Evolutionary conservation across 495 filamentous ascomycete genomes (phyloP).

Genomic region (Penicillium pulvis): DNA sequence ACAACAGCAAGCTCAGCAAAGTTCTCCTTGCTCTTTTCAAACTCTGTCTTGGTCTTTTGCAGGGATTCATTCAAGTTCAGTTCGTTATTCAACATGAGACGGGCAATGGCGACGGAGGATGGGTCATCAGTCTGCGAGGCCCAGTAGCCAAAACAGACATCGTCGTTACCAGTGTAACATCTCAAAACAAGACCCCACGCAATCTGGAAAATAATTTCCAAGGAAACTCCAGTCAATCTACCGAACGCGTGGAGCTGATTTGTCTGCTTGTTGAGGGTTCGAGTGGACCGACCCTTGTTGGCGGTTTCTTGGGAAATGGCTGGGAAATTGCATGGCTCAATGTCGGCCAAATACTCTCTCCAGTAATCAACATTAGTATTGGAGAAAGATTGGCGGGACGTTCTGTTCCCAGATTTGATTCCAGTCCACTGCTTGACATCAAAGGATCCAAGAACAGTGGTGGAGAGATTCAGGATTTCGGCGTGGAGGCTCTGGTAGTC

Average conservation of each 20-base stretch:
- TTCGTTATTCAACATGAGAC: slow-evolving; percentile 39
- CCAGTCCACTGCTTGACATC: slow-evolving; percentile 22
- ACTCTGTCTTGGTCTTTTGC: slow-evolving; percentile 36
- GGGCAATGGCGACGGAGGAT: slow-evolving; percentile 30
- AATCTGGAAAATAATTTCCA: slow-evolving; percentile 43
- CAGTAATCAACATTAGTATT: slow-evolving; percentile 46
- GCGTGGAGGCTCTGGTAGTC: slow-evolving; percentile 28
- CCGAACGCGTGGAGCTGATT: slow-evolving; percentile 41
- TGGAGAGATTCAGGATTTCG: slow-evolving; percentile 22
- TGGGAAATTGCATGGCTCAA: slow-evolving; percentile 59
- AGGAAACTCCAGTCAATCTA: slow-evolving; percentile 28
- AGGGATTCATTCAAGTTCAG: slow-evolving; percentile 37
- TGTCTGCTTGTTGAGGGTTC: slow-evolving; percentile 30
- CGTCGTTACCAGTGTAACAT: slow-evolving; percentile 53
- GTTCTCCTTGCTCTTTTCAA: slow-evolving; percentile 36
- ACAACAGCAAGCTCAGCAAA: slow-evolving; percentile 42
- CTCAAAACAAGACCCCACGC: slow-evolving; percentile 58
- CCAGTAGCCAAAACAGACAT: slow-evolving; percentile 57
- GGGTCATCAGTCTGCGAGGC: slow-evolving; percentile 27
- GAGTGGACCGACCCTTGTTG: slow-evolving; percentile 12
- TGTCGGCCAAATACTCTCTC: slow-evolving; percentile 51
- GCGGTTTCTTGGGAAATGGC: slow-evolving; percentile 26
- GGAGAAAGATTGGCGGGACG: slow-evolving; percentile 14
- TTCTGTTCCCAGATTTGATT: slow-evolving; percentile 9
- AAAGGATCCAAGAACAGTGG: slow-evolving; percentile 15